Conservation (phyloP, 179 eudicot genomes). For the Spergularia azorica region DNA sequence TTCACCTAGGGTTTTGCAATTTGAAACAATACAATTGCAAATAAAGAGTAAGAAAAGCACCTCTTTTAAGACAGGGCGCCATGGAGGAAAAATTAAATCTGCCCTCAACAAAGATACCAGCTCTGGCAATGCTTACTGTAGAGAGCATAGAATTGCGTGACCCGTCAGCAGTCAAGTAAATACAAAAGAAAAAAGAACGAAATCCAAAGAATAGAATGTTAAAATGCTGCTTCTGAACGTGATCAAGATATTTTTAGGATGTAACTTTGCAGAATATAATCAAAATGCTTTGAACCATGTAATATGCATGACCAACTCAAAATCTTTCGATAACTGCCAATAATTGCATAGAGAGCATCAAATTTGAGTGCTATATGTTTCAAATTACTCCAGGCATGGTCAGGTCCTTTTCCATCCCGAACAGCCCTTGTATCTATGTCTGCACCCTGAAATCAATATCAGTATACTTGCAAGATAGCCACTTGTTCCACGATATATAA, state of each 20-base stretch:
- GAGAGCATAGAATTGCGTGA: constrained; percentile 1
- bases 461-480: constrained; percentile 33
- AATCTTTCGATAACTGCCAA: neutral
- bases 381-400: constrained; percentile 97
- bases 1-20: neutral
- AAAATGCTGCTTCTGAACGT: neutral
- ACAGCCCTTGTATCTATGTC: constrained; percentile 98
- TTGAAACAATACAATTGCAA: constrained; percentile 1
- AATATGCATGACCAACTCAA: neutral
- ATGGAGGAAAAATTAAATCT: constrained; percentile 98
- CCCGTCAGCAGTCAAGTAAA: neutral
- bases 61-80: constrained; percentile 94
- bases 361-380: constrained; percentile 58
- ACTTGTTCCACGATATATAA: neutral
- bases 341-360: neutral
- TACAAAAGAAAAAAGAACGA: neutral
- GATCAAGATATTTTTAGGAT: neutral
- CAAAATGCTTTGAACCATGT: neutral
- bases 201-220: neutral
- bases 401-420: constrained; percentile 97
- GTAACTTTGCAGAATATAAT: neutral
- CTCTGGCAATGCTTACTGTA: constrained; percentile 88
- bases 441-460: constrained; percentile 86
- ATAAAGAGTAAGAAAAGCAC: constrained; percentile 37
- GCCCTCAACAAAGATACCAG: constrained; percentile 86